Conservation (phyloP, 2,329 filamentous ascomycete species). For the Rhynchosporium agropyri region DNA sequence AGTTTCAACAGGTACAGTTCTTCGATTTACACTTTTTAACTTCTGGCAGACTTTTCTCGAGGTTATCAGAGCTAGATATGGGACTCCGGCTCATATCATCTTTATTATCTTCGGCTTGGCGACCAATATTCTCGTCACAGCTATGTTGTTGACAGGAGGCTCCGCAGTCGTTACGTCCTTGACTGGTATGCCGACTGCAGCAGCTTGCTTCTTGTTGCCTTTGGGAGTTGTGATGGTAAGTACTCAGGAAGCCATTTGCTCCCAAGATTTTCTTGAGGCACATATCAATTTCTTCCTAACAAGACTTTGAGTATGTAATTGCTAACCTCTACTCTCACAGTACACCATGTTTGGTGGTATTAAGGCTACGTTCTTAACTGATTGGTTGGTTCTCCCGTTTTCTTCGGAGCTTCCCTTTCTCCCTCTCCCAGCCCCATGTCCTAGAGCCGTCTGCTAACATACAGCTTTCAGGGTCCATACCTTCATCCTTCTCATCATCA, state of each 20-base stretch:
- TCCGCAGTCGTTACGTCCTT: slow-evolving; percentile 72
- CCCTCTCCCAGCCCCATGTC: not conserved
- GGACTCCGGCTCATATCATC: slow-evolving; percentile 69
- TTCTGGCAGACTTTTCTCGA: slow-evolving; percentile 66
- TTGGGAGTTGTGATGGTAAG: slow-evolving; percentile 68
- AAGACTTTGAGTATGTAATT: too few relatives aligned
- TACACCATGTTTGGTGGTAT: slow-evolving; percentile 81
- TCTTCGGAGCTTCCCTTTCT: too few relatives aligned
- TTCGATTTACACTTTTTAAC: slow-evolving; percentile 12
- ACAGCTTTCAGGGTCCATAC: slow-evolving; percentile 66
- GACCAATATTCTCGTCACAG: slow-evolving; percentile 85
- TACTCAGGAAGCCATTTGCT: too few relatives aligned
- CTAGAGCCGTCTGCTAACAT: slow-evolving; percentile 48
- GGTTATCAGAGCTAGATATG: slow-evolving; percentile 80
- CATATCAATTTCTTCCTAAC: too few relatives aligned
- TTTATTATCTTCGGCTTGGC: slow-evolving; percentile 82
- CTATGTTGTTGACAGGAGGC: slow-evolving; percentile 86
- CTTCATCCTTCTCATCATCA: slow-evolving; percentile 80
- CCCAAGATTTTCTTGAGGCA: too few relatives aligned
- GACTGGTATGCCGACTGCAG: slow-evolving; percentile 75
- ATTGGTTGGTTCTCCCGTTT: slow-evolving; percentile 31
- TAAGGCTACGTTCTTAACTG: slow-evolving; percentile 82
- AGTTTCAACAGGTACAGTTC: slow-evolving; percentile 20
- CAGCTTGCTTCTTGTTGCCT: slow-evolving; percentile 82
- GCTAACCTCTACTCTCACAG: too few relatives aligned